Percentiles rank a stretch among this genome's conserved stretches.
phyloP scores from a whole-genome alignment of 768 basidiomycete genomes.

The Porpolomopsis calyptriformis region DNA sequence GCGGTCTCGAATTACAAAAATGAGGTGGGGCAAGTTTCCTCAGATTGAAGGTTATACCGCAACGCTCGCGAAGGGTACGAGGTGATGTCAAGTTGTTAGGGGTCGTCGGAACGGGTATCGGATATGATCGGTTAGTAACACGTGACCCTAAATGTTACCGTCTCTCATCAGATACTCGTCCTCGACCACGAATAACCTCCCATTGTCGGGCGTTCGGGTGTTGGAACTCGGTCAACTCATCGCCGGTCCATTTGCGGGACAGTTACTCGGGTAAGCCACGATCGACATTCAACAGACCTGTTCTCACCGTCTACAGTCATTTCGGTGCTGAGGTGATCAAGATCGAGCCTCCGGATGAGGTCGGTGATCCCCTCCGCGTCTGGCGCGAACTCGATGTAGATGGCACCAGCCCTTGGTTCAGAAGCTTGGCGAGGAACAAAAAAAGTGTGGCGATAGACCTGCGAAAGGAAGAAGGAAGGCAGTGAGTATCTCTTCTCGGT shows the following conservation, averaged over 20 bases:
- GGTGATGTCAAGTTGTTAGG: too few relatives aligned
- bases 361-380: slow-evolving; percentile 57
- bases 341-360: slow-evolving; percentile 50
- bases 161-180: too few relatives aligned
- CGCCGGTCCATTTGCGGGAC: slow-evolving; percentile 64
- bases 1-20: too few relatives aligned
- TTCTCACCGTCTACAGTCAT: slow-evolving; percentile 30
- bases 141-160: too few relatives aligned
- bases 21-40: too few relatives aligned
- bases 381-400: slow-evolving; percentile 65
- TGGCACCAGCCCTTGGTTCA: slow-evolving; percentile 65
- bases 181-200: slow-evolving; percentile 21
- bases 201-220: slow-evolving; percentile 52
- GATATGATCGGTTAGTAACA: too few relatives aligned
- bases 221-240: slow-evolving; percentile 63
- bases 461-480: slow-evolving; percentile 43
- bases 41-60: too few relatives aligned
- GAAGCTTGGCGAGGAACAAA: slow-evolving; percentile 63
- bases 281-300: neutral
- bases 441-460: slow-evolving; percentile 64
- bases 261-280: slow-evolving; percentile 48
- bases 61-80: too few relatives aligned
- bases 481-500: slow-evolving; percentile 23
- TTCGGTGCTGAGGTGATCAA: slow-evolving; percentile 69
- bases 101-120: too few relatives aligned